Percentiles rank a stretch among this genome's conserved stretches.
These are phyloP conservation scores for Gossypium turneri DNA, from an alignment of 345 rosid species.

Conservation along the genomic window DNA sequence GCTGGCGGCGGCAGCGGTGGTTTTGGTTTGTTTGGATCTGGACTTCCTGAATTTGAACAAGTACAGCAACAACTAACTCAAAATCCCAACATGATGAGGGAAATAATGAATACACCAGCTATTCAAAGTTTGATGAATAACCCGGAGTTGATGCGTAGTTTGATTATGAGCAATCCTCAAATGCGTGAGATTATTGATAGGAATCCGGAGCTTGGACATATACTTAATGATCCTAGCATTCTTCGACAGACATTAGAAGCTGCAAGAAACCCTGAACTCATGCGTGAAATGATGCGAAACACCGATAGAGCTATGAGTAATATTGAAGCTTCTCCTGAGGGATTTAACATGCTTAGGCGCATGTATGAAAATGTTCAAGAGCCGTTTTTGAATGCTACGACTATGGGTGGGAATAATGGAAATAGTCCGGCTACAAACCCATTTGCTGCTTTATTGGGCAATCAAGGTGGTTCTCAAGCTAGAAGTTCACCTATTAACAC, in stretches of 20 bases:
- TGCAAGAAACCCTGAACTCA: constrained; percentile 86
- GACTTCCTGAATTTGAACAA: constrained; percentile 74
- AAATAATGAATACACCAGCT: constrained; percentile 79
- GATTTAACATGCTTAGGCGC: constrained; percentile 86
- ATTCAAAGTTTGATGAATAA: constrained; percentile 80
- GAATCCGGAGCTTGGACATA: constrained; percentile 88
- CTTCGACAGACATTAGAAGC: constrained; percentile 83
- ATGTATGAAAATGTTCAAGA: constrained; percentile 93
- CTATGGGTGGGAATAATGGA: constrained; percentile 60
- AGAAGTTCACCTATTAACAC: constrained; percentile 42
- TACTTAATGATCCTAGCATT: constrained; percentile 75
- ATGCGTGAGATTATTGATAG: constrained; percentile 88
- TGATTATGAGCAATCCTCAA: constrained; percentile 89
- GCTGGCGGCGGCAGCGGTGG: constrained; percentile 27
- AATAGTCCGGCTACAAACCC: constrained; percentile 50
- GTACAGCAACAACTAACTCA: constrained; percentile 75
- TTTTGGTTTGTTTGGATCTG: constrained; percentile 58
- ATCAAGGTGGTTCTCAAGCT: constrained; percentile 44
- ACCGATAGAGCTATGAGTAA: constrained; percentile 89
- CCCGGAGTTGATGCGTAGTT: constrained; percentile 72
- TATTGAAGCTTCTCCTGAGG: constrained; percentile 82
- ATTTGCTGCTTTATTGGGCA: constrained; percentile 56
- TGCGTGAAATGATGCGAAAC: constrained; percentile 94
- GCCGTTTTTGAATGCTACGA: constrained; percentile 76
- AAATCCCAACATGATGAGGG: constrained; percentile 82